Evolutionary conservation across 306 rosid species (phyloP).

Genomic region (Clitoria ternatea): DNA sequence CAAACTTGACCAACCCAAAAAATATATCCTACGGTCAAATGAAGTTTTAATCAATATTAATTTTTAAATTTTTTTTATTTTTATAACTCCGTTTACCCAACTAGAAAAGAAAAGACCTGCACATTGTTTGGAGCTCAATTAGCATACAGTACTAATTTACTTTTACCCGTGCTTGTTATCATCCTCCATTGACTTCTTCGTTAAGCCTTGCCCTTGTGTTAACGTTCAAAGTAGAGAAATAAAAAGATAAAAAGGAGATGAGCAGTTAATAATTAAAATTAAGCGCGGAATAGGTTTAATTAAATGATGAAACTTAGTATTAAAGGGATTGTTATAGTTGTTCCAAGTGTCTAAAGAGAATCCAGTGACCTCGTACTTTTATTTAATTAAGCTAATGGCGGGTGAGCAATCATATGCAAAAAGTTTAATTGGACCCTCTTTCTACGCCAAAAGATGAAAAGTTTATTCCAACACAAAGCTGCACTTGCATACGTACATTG

Average conservation of each 20-base stretch:
- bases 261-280: not conserved
- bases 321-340: conserved; percentile 26
- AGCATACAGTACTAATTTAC: not conserved
- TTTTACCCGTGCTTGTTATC: not conserved
- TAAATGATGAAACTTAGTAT: conserved; percentile 11
- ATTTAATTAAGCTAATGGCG: not conserved
- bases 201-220: not conserved
- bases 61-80: too few relatives aligned
- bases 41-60: too few relatives aligned
- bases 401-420: conserved; percentile 13
- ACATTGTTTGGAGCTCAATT: not conserved
- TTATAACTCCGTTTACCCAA: too few relatives aligned
- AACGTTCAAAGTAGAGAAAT: not conserved
- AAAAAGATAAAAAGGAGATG: not conserved
- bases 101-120: too few relatives aligned
- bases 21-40: too few relatives aligned
- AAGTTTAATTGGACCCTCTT: not conserved
- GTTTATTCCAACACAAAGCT: conserved; percentile 20
- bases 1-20: too few relatives aligned
- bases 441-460: not conserved
- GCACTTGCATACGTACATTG: not conserved
- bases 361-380: conserved; percentile 14
- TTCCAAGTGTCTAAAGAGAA: conserved; percentile 24
- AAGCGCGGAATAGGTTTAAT: not conserved
- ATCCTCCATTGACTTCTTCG: not conserved